Base-by-base conservation (phyloP, 306 rosid species). In the Phaseolus lunatus region DNA sequence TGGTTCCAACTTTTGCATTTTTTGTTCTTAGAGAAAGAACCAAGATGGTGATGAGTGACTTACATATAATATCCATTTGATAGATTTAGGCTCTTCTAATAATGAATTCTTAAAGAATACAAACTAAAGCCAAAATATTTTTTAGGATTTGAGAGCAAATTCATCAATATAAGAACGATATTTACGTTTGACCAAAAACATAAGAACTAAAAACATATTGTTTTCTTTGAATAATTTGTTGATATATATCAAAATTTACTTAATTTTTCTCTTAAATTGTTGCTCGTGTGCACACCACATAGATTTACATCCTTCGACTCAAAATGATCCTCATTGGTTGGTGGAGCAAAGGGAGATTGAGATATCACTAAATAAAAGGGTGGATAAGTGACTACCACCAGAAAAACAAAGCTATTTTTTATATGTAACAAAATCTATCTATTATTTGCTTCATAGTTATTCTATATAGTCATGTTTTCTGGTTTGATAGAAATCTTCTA, bases 261-360 rank as follows among this genome's bases (percentile, higher is more conserved):
- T 35, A 4, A 26, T 73, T 67, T 78, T 56, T 62, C 2, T 61
- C 7, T 41, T 45, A 11, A 27, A 22, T 71, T 50, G 20, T 64
- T 73, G 23, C 18, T 62, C 83, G 89, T 96, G 98, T 66, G 96
- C 96, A 0, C 96, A 89, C 84, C 97, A 89, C 84, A 48, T 89
- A 73, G 98, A 93, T 84, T 86, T 91, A 76, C 98, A 93, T 8
- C 86, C 90, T 73, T 81, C 98, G 3, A 87, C 88, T 0, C 35
- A 72, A n/a, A 80, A 83, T 24, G 98, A 91, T 86, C 98, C 97
- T 61, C 73, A 71, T 80, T 93, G 98, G 98, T 84, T 93, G 80
- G 69, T 79, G 12, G 88, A 93, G 77, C 96, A 81, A 84, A 88
- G 98, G 78, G 85, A 44, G 54, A 83, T 85, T 62, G 96, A 91